A percentile compares a stretch with the other conserved stretches of the same genome.
phyloP scores from a whole-genome alignment of 1,284 basidiomycete species.

The Rhizoctonia solani region DNA sequence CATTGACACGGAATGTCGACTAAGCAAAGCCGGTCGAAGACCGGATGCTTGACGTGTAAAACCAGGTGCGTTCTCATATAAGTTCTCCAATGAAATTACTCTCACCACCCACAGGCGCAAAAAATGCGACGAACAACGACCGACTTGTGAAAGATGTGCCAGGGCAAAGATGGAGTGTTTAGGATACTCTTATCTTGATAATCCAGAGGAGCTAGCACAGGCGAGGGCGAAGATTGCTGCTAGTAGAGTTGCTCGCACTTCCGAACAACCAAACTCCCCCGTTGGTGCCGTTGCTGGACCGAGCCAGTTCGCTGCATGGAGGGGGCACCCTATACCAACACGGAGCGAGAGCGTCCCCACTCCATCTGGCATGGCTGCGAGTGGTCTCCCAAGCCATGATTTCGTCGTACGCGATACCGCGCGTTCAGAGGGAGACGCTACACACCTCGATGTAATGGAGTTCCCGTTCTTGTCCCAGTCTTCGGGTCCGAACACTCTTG shows the following conservation, averaged over 20 bases:
- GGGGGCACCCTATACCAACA: not conserved
- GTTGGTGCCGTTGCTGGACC: not conserved
- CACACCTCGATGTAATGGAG: slow-evolving; percentile 1
- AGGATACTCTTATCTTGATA: slow-evolving; percentile 25
- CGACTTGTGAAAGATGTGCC: not conserved
- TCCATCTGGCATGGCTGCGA: not conserved
- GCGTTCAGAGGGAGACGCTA: not conserved
- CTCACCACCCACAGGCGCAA: slow-evolving; percentile 6
- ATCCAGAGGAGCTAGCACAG: not conserved
- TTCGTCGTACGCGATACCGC: not conserved
- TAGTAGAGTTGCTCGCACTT: not conserved
- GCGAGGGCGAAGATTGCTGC: slow-evolving; percentile 13
- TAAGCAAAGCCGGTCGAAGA: slow-evolving; percentile 25
- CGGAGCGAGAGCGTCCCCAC: not conserved
- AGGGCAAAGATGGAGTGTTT: slow-evolving; percentile 29
- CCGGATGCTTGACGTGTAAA: slow-evolving; percentile 32
- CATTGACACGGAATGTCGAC: not conserved
- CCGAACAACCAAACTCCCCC: not conserved
- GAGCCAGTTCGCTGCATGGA: not conserved
- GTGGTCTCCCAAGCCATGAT: not conserved
- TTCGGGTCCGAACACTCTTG: not conserved
- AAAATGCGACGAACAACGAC: slow-evolving; percentile 30
- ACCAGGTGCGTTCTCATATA: slow-evolving; percentile 4
- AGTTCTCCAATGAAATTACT: not conserved
- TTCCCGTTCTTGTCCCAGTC: slow-evolving; percentile 13